phyloP scores from a whole-genome alignment of 768 basidiomycete genomes.

The Lentinula lateritia region DNA sequence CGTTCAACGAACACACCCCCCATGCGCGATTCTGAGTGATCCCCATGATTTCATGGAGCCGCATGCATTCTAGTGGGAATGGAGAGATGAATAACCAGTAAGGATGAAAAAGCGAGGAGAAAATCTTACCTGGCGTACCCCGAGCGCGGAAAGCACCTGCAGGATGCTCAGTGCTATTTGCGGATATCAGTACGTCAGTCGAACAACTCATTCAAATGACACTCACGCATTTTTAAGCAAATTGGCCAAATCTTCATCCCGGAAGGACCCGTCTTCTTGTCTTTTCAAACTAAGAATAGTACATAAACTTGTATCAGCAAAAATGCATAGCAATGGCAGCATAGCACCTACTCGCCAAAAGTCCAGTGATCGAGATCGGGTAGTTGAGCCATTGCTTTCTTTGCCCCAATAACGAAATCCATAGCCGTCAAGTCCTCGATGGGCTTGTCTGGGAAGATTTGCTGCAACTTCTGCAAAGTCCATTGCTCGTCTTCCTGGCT shows the following conservation, averaged over 20 bases:
- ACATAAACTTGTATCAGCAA: background rate
- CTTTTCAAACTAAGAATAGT: slow-evolving; percentile 45
- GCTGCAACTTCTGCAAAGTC: slow-evolving; percentile 43
- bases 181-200: background rate
- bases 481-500: slow-evolving; percentile 68
- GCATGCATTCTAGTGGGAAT: slow-evolving; percentile 45
- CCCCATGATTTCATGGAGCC: slow-evolving; percentile 78
- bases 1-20: slow-evolving; percentile 82
- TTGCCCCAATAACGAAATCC: slow-evolving; percentile 49
- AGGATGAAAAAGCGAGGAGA: background rate
- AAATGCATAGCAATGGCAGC: background rate
- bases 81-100: too few species aligned
- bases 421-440: slow-evolving; percentile 38
- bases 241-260: slow-evolving; percentile 64
- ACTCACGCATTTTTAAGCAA: slow-evolving; percentile 60
- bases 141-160: slow-evolving; percentile 74
- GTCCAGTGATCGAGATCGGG: slow-evolving; percentile 59
- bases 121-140: slow-evolving; percentile 51
- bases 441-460: slow-evolving; percentile 49
- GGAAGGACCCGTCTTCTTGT: slow-evolving; percentile 55
- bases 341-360: slow-evolving; percentile 45
- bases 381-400: slow-evolving; percentile 31
- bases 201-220: background rate
- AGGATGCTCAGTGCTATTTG: slow-evolving; percentile 56
- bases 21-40: slow-evolving; percentile 71